phyloP scores from a whole-genome alignment of 257 asterid genomes.

The Nicotiana tabacum region DNA sequence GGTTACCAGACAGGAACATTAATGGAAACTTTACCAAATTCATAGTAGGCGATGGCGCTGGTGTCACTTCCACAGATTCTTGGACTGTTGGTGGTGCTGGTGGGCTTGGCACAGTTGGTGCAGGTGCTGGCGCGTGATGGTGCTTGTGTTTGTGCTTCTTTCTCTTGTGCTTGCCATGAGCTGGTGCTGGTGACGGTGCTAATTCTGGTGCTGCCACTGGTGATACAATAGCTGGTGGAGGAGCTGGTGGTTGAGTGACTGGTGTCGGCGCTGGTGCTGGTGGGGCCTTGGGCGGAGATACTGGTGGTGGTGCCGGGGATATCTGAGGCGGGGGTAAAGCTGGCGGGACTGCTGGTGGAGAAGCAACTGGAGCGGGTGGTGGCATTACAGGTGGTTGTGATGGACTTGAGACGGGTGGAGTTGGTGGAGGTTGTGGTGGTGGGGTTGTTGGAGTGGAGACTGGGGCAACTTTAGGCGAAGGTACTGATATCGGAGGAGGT shows the following conservation, averaged over 20 bases:
- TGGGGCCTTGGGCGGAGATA: conserved; percentile 44
- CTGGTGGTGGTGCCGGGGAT: conserved; percentile 43
- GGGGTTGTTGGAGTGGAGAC: conserved; percentile 35
- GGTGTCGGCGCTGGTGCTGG: conserved; percentile 45
- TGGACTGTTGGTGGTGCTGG: conserved; percentile 81
- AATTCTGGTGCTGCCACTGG: conserved; percentile 45
- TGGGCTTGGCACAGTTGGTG: conserved; percentile 78
- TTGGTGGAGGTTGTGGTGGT: conserved; percentile 53
- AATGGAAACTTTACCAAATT: conserved; percentile 46
- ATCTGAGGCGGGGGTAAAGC: conserved; percentile 37
- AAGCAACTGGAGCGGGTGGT: conserved; percentile 20
- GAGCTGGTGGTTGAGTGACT: conserved; percentile 49
- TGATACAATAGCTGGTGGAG: conserved; percentile 37
- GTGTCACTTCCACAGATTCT: conserved; percentile 53
- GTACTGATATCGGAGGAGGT: conserved; percentile 32
- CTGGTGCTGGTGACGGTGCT: conserved; percentile 63
- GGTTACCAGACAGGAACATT: background rate
- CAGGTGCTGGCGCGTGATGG: conserved; percentile 90
- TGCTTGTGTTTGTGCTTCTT: conserved; percentile 34
- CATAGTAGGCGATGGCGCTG: conserved; percentile 82
- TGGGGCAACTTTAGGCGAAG: conserved; percentile 33
- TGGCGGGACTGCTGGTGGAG: conserved; percentile 45
- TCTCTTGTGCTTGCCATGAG: conserved; percentile 31
- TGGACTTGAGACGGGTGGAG: conserved; percentile 53
- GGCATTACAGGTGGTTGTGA: conserved; percentile 40